Percentiles rank a stretch among this genome's conserved stretches.
phyloP scores from a whole-genome alignment of 169 alveolate genomes.

The Cryptosporidium canis region DNA sequence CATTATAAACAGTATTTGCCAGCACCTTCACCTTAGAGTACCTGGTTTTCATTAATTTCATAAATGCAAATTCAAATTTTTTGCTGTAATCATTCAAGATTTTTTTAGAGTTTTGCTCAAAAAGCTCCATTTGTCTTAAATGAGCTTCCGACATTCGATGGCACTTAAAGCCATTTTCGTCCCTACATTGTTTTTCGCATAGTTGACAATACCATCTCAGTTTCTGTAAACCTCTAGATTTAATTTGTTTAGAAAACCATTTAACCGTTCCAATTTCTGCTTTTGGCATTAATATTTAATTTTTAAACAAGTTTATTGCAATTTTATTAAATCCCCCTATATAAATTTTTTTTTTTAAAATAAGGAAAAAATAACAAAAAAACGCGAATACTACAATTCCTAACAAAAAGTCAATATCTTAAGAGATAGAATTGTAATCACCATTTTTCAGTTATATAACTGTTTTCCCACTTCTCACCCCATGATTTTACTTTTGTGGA shows the following conservation, averaged over 20 bases:
- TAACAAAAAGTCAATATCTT: background rate
- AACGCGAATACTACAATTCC: background rate
- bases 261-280: constrained; percentile 93
- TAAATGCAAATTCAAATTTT: constrained; percentile 89
- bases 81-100: constrained; percentile 91
- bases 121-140: constrained; percentile 91
- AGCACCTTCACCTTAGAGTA: constrained; percentile 84
- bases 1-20: constrained; percentile 90
- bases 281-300: constrained; percentile 79
- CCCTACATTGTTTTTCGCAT: constrained; percentile 95
- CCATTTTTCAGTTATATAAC: constrained; percentile 41
- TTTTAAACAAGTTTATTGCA: background rate
- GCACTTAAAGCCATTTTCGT: constrained; percentile 95
- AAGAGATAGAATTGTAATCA: background rate
- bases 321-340: background rate
- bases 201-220: constrained; percentile 95
- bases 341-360: background rate
- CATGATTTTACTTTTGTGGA: constrained; percentile 42
- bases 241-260: constrained; percentile 94
- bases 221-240: constrained; percentile 93
- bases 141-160: constrained; percentile 92
- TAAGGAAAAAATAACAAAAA: background rate
- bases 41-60: constrained; percentile 89
- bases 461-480: constrained; percentile 62
- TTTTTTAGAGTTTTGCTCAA: constrained; percentile 88